Conservation (phyloP, 768 basidiomycete genomes). For the Tricholoma hemisulphureum region DNA sequence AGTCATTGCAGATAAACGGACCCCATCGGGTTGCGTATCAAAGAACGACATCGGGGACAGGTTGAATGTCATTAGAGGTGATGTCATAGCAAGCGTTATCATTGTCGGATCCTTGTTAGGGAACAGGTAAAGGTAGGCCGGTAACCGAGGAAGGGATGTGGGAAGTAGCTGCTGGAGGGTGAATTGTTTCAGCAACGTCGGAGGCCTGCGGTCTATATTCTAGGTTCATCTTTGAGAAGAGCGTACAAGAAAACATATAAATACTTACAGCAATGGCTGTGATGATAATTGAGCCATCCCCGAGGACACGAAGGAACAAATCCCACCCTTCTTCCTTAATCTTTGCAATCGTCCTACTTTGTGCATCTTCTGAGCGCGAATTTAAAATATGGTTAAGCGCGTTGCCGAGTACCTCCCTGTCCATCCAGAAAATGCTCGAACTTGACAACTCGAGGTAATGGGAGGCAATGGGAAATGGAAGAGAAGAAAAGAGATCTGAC, state of each 20-base stretch:
- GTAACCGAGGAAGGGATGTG: slow-evolving; percentile 44
- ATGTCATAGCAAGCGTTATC: slow-evolving; percentile 61
- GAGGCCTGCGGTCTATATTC: slow-evolving; percentile 90
- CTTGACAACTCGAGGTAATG: slow-evolving; percentile 28
- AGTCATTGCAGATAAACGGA: slow-evolving; percentile 43
- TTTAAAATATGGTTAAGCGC: slow-evolving; percentile 44
- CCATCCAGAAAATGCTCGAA: slow-evolving; percentile 68
- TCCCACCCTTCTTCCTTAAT: slow-evolving; percentile 76
- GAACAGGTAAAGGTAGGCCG: slow-evolving; percentile 52
- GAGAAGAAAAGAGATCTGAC: slow-evolving; percentile 67
- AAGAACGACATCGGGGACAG: slow-evolving; percentile 63
- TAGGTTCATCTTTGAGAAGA: slow-evolving; percentile 26
- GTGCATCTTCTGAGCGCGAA: slow-evolving; percentile 42
- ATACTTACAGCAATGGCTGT: slow-evolving; percentile 68
- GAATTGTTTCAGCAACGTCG: slow-evolving; percentile 76
- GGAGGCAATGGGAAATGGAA: slow-evolving; percentile 40
- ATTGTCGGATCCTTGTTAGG: slow-evolving; percentile 42
- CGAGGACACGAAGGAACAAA: slow-evolving; percentile 68
- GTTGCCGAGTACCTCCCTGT: slow-evolving; percentile 55
- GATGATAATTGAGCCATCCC: slow-evolving; percentile 71
- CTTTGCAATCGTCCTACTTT: slow-evolving; percentile 51
- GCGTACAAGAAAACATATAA: not conserved
- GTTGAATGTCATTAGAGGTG: slow-evolving; percentile 62
- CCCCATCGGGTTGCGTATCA: slow-evolving; percentile 52
- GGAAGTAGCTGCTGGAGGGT: slow-evolving; percentile 65